Conservation (phyloP, 2,329 filamentous ascomycete genomes). For the Monilinia aucupariae region DNA sequence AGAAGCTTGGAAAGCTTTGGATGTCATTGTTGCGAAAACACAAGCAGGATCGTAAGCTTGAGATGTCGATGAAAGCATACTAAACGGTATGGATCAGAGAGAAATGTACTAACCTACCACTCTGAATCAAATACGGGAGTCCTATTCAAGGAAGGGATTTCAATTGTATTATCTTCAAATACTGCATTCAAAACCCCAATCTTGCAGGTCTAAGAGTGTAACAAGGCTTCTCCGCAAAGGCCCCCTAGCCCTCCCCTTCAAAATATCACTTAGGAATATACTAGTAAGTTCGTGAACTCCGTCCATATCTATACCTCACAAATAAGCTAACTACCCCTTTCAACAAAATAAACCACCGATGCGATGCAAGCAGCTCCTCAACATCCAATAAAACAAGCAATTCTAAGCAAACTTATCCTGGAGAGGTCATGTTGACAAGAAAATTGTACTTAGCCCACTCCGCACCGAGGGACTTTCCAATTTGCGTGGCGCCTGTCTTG, state of each 20-base stretch:
- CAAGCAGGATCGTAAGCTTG: no score
- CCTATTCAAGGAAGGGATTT: no score
- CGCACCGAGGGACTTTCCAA: constrained; percentile 73
- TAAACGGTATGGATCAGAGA: background rate
- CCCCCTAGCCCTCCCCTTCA: background rate
- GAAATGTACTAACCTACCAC: background rate
- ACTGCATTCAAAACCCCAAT: background rate
- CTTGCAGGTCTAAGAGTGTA: background rate
- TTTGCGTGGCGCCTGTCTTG: constrained; percentile 73
- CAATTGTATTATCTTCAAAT: background rate
- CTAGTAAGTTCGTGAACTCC: background rate
- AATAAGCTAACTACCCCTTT: background rate
- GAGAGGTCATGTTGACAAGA: constrained; percentile 77
- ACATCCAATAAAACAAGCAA: background rate
- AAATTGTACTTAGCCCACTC: constrained; percentile 80
- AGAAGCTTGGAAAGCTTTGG: no score
- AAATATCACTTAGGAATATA: background rate
- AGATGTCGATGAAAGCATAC: no score
- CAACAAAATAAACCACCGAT: no score
- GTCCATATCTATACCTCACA: background rate
- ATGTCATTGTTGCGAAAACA: no score
- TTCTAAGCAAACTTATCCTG: constrained; percentile 47
- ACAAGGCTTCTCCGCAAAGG: background rate
- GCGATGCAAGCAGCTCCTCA: background rate
- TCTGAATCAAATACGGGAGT: background rate